A percentile compares a stretch with the other conserved stretches of the same genome.
Conservation (phyloP, 1,284 basidiomycete genomes). For the Trametes polyzona region DNA sequence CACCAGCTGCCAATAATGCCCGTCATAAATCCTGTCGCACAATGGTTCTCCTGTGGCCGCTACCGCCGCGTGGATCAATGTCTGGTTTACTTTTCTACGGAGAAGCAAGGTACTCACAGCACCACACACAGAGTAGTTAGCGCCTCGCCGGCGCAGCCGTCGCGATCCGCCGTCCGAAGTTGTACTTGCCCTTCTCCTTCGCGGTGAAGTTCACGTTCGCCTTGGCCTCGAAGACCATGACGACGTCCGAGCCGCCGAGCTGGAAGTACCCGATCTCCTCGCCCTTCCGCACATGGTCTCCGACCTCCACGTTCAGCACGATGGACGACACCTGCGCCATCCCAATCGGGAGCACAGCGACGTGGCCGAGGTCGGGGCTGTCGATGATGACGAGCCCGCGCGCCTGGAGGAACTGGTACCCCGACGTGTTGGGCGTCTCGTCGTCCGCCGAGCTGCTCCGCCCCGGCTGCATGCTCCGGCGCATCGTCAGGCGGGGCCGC, state of each 20-base stretch:
- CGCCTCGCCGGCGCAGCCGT: background rate
- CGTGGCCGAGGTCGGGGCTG: constrained; percentile 21
- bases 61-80: no score
- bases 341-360: constrained; percentile 30
- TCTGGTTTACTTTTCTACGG: no score
- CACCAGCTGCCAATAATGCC: no score
- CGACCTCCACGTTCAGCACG: constrained; percentile 21
- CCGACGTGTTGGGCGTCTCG: constrained; percentile 26
- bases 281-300: constrained; percentile 23
- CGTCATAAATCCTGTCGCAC: no score
- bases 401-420: constrained; percentile 34
- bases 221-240: constrained; percentile 27
- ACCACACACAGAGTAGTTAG: no score
- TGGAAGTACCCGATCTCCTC: constrained; percentile 28
- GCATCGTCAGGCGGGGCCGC: constrained; percentile 10
- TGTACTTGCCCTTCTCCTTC: constrained; percentile 18
- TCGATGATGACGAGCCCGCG: constrained; percentile 27
- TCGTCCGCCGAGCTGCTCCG: background rate
- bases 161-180: constrained; percentile 11
- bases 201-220: constrained; percentile 23
- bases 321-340: constrained; percentile 32
- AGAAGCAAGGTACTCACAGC: no score
- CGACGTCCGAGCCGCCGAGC: constrained; percentile 28
- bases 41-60: no score
- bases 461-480: constrained; percentile 1